Conservation (phyloP, 257 asterid species). For the Dorcoceras hygrometricum region DNA sequence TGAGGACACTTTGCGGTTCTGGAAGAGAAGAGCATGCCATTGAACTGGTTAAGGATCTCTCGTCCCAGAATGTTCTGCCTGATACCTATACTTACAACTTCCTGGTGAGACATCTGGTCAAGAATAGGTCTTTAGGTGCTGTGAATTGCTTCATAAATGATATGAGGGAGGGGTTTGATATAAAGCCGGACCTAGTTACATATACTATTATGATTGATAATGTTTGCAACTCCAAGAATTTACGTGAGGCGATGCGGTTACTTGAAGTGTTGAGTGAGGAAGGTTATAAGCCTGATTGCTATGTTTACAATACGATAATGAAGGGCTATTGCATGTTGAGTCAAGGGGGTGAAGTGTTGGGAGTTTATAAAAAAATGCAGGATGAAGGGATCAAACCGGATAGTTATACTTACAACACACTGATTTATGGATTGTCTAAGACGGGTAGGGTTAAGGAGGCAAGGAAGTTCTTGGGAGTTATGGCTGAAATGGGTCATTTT, state of each 20-base stretch:
- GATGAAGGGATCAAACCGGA: constrained; percentile 82
- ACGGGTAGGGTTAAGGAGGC: constrained; percentile 84
- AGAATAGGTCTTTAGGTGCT: constrained; percentile 54
- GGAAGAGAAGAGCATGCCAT: constrained; percentile 78
- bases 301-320: constrained; percentile 88
- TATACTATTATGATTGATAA: constrained; percentile 93
- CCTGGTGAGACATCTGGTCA: constrained; percentile 68
- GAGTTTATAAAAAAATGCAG: constrained; percentile 78
- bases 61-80: constrained; percentile 49
- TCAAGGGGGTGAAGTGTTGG: constrained; percentile 64
- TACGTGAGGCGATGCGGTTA: constrained; percentile 80
- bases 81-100: constrained; percentile 73
- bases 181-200: constrained; percentile 89
- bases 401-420: constrained; percentile 69
- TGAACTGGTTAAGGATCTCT: constrained; percentile 68
- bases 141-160: constrained; percentile 59
- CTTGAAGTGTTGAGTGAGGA: constrained; percentile 60
- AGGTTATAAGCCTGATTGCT: constrained; percentile 83
- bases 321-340: constrained; percentile 75
- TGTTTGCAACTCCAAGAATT: constrained; percentile 82
- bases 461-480: constrained; percentile 57
- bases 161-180: constrained; percentile 55
- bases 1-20: constrained; percentile 66
- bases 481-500: constrained; percentile 68
- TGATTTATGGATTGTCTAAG: constrained; percentile 77